Evolutionary conservation across 2,329 filamentous ascomycete genomes (phyloP).

Genomic region (Blastomyces emzantsi): DNA sequence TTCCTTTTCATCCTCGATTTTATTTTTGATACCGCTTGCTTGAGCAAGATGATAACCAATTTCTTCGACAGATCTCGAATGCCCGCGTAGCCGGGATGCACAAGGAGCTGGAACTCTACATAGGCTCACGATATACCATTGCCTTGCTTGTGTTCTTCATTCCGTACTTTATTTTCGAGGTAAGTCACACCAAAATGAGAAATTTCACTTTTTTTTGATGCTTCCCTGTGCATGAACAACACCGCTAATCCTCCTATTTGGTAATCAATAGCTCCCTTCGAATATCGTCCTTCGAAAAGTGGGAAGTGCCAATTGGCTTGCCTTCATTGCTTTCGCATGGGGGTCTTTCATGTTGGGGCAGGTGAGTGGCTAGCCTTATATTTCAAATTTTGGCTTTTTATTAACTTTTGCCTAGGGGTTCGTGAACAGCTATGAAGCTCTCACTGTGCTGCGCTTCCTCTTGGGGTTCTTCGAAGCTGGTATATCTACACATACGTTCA

Average conservation of each 20-base stretch:
- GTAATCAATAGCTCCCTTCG: slow-evolving; percentile 42
- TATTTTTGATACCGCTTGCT: not conserved
- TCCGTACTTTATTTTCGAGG: slow-evolving; percentile 62
- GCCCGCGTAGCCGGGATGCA: slow-evolving; percentile 58
- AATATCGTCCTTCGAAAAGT: slow-evolving; percentile 60
- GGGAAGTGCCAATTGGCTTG: slow-evolving; percentile 38
- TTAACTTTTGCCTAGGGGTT: slow-evolving; percentile 16
- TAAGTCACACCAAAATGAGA: not conserved
- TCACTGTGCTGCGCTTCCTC: slow-evolving; percentile 1
- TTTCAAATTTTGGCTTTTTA: not conserved
- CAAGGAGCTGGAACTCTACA: slow-evolving; percentile 22
- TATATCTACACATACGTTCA: slow-evolving; percentile 47
- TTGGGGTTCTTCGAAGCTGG: slow-evolving; percentile 14
- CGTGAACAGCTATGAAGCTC: slow-evolving; percentile 12
- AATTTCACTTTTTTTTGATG: not conserved
- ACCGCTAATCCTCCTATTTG: not conserved
- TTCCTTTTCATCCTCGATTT: not conserved
- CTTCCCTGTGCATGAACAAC: not conserved
- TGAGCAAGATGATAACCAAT: not conserved
- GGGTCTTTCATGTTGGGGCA: slow-evolving; percentile 18
- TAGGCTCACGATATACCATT: slow-evolving; percentile 38
- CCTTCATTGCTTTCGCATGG: slow-evolving; percentile 21
- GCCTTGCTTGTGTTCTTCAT: slow-evolving; percentile 65
- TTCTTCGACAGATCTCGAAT: slow-evolving; percentile 34
- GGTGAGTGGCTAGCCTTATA: slow-evolving; percentile 14